A percentile compares a stretch with the other conserved stretches of the same genome.
Conservation (phyloP, 1,284 basidiomycete species). For the Tilletia walkeri region DNA sequence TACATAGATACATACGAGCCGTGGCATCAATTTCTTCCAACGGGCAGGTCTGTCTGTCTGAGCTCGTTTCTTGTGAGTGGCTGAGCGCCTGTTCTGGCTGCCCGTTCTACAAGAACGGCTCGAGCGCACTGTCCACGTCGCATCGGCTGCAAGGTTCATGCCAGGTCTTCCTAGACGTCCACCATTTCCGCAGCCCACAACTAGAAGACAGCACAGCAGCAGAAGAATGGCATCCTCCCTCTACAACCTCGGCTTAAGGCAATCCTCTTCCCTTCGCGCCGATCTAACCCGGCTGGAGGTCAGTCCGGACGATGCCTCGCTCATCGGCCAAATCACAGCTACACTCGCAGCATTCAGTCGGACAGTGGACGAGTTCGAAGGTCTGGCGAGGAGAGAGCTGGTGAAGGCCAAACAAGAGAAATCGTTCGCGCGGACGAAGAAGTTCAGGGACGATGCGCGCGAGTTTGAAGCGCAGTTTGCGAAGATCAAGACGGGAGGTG, state of each 20-base stretch:
- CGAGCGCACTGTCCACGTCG: too few relatives aligned
- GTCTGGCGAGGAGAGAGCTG: conserved; percentile 51
- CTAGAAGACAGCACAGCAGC: too few relatives aligned
- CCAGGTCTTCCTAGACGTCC: too few relatives aligned
- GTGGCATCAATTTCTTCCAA: too few relatives aligned
- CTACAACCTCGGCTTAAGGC: conserved; percentile 52
- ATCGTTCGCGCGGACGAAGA: conserved; percentile 41
- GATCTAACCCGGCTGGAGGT: conserved; percentile 45
- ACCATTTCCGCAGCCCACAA: too few relatives aligned
- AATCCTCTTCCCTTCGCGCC: conserved; percentile 49
- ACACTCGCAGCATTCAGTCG: conserved; percentile 45
- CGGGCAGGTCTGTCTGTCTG: too few relatives aligned
- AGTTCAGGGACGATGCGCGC: conserved; percentile 49
- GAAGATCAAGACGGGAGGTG: conserved; percentile 33
- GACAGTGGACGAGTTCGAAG: conserved; percentile 54
- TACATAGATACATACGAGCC: too few relatives aligned
- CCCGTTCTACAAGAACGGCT: too few relatives aligned
- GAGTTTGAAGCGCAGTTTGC: conserved; percentile 37
- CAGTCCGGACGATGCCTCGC: conserved; percentile 22
- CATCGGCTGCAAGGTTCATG: too few relatives aligned
- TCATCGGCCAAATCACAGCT: conserved; percentile 42
- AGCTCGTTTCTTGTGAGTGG: too few relatives aligned
- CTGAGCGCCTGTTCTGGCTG: too few relatives aligned
- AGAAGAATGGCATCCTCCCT: conserved; percentile 30
- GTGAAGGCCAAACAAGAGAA: conserved; percentile 53